Conservation (phyloP, 345 rosid species). For the Alliaria petiolata region DNA sequence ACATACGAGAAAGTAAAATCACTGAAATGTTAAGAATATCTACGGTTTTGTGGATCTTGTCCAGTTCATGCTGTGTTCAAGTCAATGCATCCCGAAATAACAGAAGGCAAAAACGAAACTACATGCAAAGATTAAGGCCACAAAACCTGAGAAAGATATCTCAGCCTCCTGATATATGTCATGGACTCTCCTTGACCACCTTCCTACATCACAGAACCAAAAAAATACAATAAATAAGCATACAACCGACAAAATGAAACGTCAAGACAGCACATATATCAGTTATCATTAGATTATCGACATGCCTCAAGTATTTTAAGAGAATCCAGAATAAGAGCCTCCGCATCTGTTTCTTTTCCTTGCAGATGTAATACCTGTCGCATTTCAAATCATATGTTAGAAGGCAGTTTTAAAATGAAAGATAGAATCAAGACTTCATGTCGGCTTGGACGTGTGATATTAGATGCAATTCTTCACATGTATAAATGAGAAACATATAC, state of each 20-base stretch:
- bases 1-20: not conserved
- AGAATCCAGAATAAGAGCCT: constrained; percentile 67
- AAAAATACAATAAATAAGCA: constrained; percentile 7
- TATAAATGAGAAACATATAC: not conserved
- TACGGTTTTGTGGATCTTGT: not conserved
- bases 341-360: constrained; percentile 74
- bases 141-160: constrained; percentile 76
- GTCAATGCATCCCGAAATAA: not conserved
- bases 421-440: not conserved
- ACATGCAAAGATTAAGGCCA: too few species aligned
- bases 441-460: not conserved
- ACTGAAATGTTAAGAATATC: not conserved
- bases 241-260: constrained; percentile 18
- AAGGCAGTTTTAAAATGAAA: not conserved
- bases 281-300: not conserved
- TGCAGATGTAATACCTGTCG: constrained; percentile 65
- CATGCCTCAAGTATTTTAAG: constrained; percentile 75
- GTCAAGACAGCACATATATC: constrained; percentile 11
- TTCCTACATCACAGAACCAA: constrained; percentile 43
- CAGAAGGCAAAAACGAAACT: not conserved
- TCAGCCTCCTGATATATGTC: constrained; percentile 64
- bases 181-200: constrained; percentile 74
- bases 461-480: constrained; percentile 1
- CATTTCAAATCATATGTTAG: not conserved
- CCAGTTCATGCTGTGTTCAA: too few species aligned